Conservation (phyloP, 164 flowering plant species). For the Nymphaea thermarum region DNA sequence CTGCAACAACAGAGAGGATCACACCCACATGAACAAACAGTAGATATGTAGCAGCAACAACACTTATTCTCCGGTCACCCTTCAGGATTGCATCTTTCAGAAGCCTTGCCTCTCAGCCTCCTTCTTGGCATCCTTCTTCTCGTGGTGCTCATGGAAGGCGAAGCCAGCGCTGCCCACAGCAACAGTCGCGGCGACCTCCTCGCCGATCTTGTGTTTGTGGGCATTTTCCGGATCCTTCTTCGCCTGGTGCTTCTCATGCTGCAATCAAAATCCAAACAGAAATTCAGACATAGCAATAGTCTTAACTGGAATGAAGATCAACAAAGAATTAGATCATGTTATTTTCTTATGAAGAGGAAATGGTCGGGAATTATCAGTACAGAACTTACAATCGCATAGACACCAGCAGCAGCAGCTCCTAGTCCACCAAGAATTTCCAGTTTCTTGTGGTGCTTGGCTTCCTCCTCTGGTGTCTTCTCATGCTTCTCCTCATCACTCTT, state of each 20-base stretch:
- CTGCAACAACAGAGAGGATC: too few relatives aligned
- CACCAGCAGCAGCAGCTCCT: neutral
- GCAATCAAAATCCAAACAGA: neutral
- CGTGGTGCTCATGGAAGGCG: constrained; percentile 1
- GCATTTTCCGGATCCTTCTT: neutral
- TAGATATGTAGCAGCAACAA: too few relatives aligned
- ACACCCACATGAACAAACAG: too few relatives aligned
- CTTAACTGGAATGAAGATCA: too few relatives aligned
- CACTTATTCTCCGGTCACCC: too few relatives aligned
- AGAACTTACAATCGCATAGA: neutral
- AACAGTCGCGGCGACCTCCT: neutral
- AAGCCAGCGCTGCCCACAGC: neutral
- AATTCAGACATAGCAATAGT: neutral
- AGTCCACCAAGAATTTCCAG: neutral
- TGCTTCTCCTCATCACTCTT: neutral
- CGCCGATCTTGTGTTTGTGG: constrained; percentile 1
- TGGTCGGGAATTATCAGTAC: too few relatives aligned
- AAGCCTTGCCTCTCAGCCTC: constrained; percentile 5
- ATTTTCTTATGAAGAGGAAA: too few relatives aligned
- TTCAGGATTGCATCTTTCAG: too few relatives aligned
- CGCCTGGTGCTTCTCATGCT: constrained; percentile 4
- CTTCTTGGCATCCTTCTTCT: constrained; percentile 3
- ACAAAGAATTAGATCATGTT: too few relatives aligned
- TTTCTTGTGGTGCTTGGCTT: neutral
- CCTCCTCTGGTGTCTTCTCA: neutral